Evolutionary conservation across 2,329 filamentous ascomycete species (phyloP).

Genomic region (Pseudogymnoascus sp.): DNA sequence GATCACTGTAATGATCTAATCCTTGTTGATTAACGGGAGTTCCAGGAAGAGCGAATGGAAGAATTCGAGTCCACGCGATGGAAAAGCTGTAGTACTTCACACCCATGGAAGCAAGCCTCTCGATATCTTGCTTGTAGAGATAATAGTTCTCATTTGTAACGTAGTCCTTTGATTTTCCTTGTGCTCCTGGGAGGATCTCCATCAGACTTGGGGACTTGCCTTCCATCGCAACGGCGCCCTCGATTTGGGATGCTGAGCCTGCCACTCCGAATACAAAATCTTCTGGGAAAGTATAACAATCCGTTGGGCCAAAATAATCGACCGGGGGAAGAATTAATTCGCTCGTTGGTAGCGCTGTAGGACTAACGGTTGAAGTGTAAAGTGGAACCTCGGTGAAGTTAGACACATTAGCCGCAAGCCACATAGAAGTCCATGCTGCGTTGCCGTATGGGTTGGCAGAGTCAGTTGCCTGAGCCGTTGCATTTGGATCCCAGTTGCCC

Average conservation of each 20-base stretch:
- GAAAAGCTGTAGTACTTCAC: constrained; percentile 47
- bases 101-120: constrained; percentile 45
- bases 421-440: constrained; percentile 35
- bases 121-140: constrained; percentile 50
- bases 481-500: constrained; percentile 37
- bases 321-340: constrained; percentile 51
- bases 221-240: constrained; percentile 40
- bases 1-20: constrained; percentile 46
- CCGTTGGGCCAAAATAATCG: constrained; percentile 43
- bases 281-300: constrained; percentile 45
- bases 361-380: constrained; percentile 47
- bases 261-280: constrained; percentile 44
- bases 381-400: constrained; percentile 32
- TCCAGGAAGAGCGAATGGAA: constrained; percentile 44
- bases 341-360: constrained; percentile 48
- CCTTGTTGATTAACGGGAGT: constrained; percentile 46
- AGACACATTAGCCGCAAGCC: constrained; percentile 31
- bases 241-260: constrained; percentile 40
- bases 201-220: constrained; percentile 36
- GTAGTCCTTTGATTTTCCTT: constrained; percentile 22
- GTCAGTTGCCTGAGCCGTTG: constrained; percentile 32
- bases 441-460: constrained; percentile 33
- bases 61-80: constrained; percentile 46
- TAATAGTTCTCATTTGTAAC: constrained; percentile 47
- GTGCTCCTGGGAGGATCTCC: constrained; percentile 30